These are phyloP conservation scores for Aulographum hederae DNA, from an alignment of 2,329 filamentous ascomycete species.

Conservation along the genomic window DNA sequence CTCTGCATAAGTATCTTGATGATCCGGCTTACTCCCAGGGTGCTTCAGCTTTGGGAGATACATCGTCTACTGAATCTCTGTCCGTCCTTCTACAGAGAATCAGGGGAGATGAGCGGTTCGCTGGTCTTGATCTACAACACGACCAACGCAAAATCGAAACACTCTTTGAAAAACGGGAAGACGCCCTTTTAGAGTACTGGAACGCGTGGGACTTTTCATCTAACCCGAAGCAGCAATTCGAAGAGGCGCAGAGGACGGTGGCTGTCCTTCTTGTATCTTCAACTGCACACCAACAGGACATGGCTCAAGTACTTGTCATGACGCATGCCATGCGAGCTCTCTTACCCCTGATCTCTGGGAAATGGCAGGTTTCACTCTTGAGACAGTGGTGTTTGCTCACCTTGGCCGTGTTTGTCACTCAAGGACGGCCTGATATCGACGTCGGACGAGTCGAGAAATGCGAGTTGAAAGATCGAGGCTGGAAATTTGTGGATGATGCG, in stretches of 20 bases:
- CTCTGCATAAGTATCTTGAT: conserved; percentile 46
- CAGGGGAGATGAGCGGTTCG: conserved; percentile 48
- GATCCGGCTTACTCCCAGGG: conserved; percentile 49
- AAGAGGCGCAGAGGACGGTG: conserved; percentile 43
- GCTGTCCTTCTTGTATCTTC: conserved; percentile 47
- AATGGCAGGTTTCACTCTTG: conserved; percentile 56
- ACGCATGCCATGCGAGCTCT: conserved; percentile 80
- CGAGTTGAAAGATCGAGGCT: conserved; percentile 47
- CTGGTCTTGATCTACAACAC: conserved; percentile 38
- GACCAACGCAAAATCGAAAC: conserved; percentile 42
- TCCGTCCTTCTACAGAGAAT: conserved; percentile 56
- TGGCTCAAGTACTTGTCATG: conserved; percentile 66
- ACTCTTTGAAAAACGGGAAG: conserved; percentile 52
- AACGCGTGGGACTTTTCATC: conserved; percentile 57
- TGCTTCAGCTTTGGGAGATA: conserved; percentile 20
- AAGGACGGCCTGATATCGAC: conserved; percentile 54
- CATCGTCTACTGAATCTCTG: conserved; percentile 38
- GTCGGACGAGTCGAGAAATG: conserved; percentile 41
- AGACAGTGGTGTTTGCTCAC: conserved; percentile 82
- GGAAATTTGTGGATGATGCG: conserved; percentile 58
- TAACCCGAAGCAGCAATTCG: conserved; percentile 57
- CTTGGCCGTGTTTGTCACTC: conserved; percentile 58
- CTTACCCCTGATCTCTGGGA: conserved; percentile 55
- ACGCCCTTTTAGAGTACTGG: conserved; percentile 69
- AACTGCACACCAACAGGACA: no score